Evolutionary conservation across 495 filamentous ascomycete species (phyloP), one percentile per base, ranked within the genome.

Genomic region (Extremus antarcticus): DNA sequence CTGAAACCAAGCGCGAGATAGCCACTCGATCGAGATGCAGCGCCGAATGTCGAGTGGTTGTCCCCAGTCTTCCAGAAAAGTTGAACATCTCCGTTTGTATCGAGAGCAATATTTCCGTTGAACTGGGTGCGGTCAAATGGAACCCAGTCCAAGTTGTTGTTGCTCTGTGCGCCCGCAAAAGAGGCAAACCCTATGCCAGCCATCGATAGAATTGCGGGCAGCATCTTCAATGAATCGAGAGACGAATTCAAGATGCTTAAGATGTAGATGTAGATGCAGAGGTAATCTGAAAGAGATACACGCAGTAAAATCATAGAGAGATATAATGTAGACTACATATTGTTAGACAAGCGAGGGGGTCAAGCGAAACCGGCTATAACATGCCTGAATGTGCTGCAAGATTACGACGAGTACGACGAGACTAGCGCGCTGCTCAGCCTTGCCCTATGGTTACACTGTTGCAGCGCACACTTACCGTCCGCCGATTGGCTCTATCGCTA

Each of bases 1-100:
- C 51, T 54, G 51, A 54, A 54, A 47, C 51, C 51, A 17, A 54
- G 51, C 20, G 51, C 51, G 10, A 54, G 51, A 22, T 54, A 54
- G 19, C 51, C 51, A 25, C 38, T 47, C 11, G 51, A 54, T 32
- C 40, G 51, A 46, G 51, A 54, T 23, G 51, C 51, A 22, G 38
- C 38, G 38, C 38, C 51, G 23, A 23, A 54, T 23, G 38, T 45
- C 38, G 51, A 54, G 25, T 54, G 46, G 9, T 54, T 29, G 19
- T 54, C 51, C 15, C 51, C 51, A 22, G 35, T 46, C 21, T 25
- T 54, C 51, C 51, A 54, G 51, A 47, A 54, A 11, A 54, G 51
- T 29, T 54, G 51, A 9, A 54, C 51, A 54, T 54, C 19, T 45
- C 51, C 51, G 7, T 54, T 46, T n/a, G 35, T 32, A 22, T 54